These are phyloP conservation scores for Selenicereus undatus DNA, from an alignment of 148 eudicot species.

Conservation along the genomic window DNA sequence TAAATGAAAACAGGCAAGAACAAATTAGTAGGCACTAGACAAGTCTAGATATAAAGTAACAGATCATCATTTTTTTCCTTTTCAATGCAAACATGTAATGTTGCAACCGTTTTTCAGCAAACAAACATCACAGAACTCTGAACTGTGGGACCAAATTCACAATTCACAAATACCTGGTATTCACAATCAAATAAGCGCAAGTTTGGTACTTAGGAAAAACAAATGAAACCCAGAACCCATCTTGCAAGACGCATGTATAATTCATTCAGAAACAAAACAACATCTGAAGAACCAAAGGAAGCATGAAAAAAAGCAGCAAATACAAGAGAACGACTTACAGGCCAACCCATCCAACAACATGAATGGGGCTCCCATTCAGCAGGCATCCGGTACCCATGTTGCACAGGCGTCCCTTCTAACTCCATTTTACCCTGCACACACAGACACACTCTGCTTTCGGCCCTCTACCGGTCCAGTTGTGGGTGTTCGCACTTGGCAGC, in stretches of 20 bases:
- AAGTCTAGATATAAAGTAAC: background rate
- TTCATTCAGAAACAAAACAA: background rate
- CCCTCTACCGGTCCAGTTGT: background rate
- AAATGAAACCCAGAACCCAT: constrained; percentile 11
- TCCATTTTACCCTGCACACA: constrained; percentile 39
- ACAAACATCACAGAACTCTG: background rate
- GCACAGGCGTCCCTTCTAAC: constrained; percentile 46
- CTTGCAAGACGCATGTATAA: background rate
- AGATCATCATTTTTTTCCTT: too few species aligned
- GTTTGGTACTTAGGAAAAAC: background rate
- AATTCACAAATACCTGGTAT: background rate
- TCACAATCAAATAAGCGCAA: background rate
- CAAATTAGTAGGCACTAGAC: background rate
- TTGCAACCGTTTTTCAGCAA: too few species aligned
- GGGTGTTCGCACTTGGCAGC: too few species aligned
- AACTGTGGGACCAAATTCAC: background rate
- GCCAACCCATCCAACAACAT: constrained; percentile 91
- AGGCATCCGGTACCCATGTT: constrained; percentile 68
- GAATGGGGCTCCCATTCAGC: constrained; percentile 90
- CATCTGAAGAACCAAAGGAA: too few species aligned
- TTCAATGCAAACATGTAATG: too few species aligned
- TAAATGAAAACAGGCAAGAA: background rate
- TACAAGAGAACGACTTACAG: constrained; percentile 36
- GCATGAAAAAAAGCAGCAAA: background rate
- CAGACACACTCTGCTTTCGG: background rate